Conservation (phyloP, 2,329 filamentous ascomycete genomes). For the Claviceps citrina region DNA sequence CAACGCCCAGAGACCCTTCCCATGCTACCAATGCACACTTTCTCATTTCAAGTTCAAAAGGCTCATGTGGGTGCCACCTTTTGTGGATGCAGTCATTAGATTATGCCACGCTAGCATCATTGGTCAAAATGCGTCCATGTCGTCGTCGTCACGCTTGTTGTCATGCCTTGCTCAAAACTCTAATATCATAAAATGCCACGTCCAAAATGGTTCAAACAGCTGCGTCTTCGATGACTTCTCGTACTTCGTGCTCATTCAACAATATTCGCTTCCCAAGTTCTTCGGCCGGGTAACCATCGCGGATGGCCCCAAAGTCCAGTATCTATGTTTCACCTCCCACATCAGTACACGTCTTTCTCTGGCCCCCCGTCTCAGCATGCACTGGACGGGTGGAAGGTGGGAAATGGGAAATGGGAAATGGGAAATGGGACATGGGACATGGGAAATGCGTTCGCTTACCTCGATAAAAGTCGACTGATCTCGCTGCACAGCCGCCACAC, state of each 20-base stretch:
- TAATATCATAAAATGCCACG: not conserved
- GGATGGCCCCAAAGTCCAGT: conserved; percentile 86
- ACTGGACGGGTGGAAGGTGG: too few relatives aligned
- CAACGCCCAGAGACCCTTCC: not conserved
- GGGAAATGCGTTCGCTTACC: too few relatives aligned
- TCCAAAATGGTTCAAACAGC: conserved; percentile 1
- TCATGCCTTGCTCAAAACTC: not conserved
- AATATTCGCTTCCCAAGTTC: conserved; percentile 66
- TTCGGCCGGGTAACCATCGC: conserved; percentile 66
- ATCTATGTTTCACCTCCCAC: conserved; percentile 42
- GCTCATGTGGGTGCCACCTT: too few relatives aligned
- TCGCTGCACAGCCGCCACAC: conserved; percentile 89
- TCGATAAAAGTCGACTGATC: conserved; percentile 90
- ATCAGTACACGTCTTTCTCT: conserved; percentile 1
- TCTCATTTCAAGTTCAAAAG: not conserved
- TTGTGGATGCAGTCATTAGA: conserved; percentile 2
- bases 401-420: too few relatives aligned
- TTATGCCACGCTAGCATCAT: conserved; percentile 1
- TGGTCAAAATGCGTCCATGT: not conserved
- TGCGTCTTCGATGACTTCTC: conserved; percentile 33
- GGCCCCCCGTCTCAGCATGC: too few relatives aligned
- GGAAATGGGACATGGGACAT: too few relatives aligned
- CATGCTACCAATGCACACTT: conserved; percentile 1
- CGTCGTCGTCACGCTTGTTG: conserved; percentile 2
- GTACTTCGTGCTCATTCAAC: conserved; percentile 41